A percentile compares a stretch with the other conserved stretches of the same genome.
phyloP scores from a whole-genome alignment of 2,329 filamentous ascomycete species.

The Pestalotiopsis sp. region DNA sequence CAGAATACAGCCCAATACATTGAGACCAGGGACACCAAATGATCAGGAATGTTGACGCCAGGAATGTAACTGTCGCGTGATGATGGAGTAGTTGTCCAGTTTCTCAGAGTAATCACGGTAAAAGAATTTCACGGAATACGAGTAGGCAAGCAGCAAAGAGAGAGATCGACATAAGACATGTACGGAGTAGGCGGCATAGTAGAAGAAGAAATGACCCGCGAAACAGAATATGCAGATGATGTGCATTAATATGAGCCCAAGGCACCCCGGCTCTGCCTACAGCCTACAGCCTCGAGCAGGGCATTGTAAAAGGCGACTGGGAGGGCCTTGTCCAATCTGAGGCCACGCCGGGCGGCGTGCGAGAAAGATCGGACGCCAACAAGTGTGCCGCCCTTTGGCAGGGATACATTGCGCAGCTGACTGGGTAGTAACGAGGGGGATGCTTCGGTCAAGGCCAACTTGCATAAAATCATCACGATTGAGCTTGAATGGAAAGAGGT shows the following conservation, averaged over 20 bases:
- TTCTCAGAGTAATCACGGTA: not conserved
- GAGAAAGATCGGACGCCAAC: not conserved
- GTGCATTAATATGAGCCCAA: not conserved
- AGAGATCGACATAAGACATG: not conserved
- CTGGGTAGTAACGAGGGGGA: not conserved
- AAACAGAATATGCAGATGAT: not conserved
- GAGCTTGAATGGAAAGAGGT: not conserved
- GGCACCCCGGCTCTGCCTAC: not conserved
- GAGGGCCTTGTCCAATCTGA: constrained; percentile 1
- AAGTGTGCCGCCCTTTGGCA: not conserved
- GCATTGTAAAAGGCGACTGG: not conserved
- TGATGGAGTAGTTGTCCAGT: not conserved
- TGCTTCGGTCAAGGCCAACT: not conserved
- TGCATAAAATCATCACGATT: not conserved
- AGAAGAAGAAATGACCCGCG: not conserved
- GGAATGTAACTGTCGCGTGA: not conserved
- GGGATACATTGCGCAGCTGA: constrained; percentile 2
- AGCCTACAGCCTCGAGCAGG: not conserved
- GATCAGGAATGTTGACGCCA: not conserved
- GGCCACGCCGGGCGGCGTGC: not conserved
- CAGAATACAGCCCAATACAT: constrained; percentile 3
- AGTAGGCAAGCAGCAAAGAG: not conserved
- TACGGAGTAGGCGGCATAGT: not conserved
- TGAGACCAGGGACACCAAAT: not conserved
- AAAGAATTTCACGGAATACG: not conserved